Evolutionary conservation across 1,139 yeast species (phyloP), one percentile per base, ranked within the genome.

Genomic region (Saccharomycopsis phalli): DNA sequence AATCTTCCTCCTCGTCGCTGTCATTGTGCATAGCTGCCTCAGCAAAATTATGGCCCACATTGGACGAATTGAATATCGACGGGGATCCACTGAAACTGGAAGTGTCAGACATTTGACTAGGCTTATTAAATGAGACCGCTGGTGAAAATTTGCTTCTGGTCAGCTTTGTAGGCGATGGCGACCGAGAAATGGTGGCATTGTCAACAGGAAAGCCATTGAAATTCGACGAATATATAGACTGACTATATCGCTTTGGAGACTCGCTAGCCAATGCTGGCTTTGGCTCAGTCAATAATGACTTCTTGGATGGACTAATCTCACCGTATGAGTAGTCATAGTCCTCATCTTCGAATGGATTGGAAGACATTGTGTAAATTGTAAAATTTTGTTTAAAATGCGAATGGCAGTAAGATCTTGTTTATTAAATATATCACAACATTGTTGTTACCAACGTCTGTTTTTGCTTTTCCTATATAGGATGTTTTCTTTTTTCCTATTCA

Each of bases 71-170:
- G 14, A 51, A 47, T 11, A 48, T 47, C 4, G 44, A 39, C 7
- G 48, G 48, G 2, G 46, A 35, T 6, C 41, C 22, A n/a, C 39
- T 31, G 21, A 27, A 36, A 13, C 25, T 30, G 6, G 34, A 26
- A 10, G 17, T 30, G 16, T 45, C 45, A 27, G 37, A 36, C 4
- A 42, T 47, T 18, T 46, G 40, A 17, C 37, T 29, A 37, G 53
- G 50, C 37, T 50, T 49, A 11, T 41, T 39, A 36, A 55, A 56
- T 2, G 60, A 52, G 19, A 57, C 56, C 2, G 59, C 57, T 8
- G 65, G 65, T 11, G 64, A 59, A 41, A 58, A 61, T 47, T 52
- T 57, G 30, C 36, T 31, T 5, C 28, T 36, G 6, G 37, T 8
- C 4, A 38, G 32, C 31, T 37, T 41, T 10, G 41, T 21, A 16